These are phyloP conservation scores for Xylariaceae sp. DNA, from an alignment of 2,329 filamentous ascomycete genomes.

Conservation along the genomic window DNA sequence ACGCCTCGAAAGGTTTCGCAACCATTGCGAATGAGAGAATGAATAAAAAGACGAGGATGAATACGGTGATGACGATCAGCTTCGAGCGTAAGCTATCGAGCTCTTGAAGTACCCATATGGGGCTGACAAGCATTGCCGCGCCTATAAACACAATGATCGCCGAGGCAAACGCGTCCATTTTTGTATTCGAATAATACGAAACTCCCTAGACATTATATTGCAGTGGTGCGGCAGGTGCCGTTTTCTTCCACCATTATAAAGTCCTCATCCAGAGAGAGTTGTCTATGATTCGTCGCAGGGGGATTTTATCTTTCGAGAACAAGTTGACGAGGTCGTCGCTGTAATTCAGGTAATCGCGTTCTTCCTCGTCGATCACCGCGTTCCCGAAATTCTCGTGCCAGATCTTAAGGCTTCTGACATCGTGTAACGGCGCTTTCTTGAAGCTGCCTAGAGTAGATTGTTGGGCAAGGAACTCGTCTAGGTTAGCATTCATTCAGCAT, in stretches of 20 bases:
- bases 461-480: constrained; percentile 23
- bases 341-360: constrained; percentile 10
- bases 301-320: constrained; percentile 4
- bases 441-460: constrained; percentile 15
- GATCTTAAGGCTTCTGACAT: constrained; percentile 19
- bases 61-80: constrained; percentile 27
- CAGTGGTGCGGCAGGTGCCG: background rate
- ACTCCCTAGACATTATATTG: constrained; percentile 3
- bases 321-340: constrained; percentile 18
- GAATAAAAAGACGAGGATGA: constrained; percentile 19
- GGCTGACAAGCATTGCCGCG: constrained; percentile 26
- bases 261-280: constrained; percentile 10
- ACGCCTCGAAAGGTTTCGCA: constrained; percentile 17
- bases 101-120: constrained; percentile 28
- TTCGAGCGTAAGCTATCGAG: constrained; percentile 14
- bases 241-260: constrained; percentile 7
- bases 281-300: constrained; percentile 12
- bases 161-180: constrained; percentile 21
- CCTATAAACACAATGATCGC: constrained; percentile 20
- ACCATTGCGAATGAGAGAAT: constrained; percentile 14
- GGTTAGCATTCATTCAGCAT: too few relatives aligned
- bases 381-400: constrained; percentile 17
- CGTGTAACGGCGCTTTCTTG: constrained; percentile 11
- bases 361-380: constrained; percentile 8
- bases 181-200: constrained; percentile 11